These are phyloP conservation scores for Coemansia sp. DNA, from an alignment of 192 early-diverging fungal genomes.

Conservation along the genomic window DNA sequence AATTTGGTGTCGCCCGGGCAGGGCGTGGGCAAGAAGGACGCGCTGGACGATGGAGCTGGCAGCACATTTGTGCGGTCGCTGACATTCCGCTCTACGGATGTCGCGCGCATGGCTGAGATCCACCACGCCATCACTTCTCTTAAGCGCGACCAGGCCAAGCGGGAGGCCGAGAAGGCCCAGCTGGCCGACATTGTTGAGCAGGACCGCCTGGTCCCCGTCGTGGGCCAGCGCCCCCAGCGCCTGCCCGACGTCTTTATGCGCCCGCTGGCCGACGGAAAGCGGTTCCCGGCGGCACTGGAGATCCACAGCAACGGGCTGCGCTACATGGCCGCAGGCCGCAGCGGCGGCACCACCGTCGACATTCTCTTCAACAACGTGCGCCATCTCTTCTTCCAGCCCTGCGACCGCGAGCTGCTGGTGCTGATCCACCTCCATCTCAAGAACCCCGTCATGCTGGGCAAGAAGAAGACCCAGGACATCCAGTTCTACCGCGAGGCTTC, in stretches of 20 bases:
- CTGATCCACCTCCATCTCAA: constrained; percentile 93
- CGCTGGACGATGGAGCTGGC: constrained; percentile 81
- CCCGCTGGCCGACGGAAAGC: constrained; percentile 86
- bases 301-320: constrained; percentile 95
- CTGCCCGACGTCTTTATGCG: constrained; percentile 90
- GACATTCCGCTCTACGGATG: constrained; percentile 87
- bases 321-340: constrained; percentile 76
- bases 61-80: constrained; percentile 91
- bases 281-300: constrained; percentile 92
- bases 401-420: constrained; percentile 94
- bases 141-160: constrained; percentile 90
- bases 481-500: constrained; percentile 98
- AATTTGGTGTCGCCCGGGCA: constrained; percentile 96
- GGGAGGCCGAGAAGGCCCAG: constrained; percentile 91
- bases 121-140: constrained; percentile 82
- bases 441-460: constrained; percentile 96
- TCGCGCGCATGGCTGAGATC: constrained; percentile 76
- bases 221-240: constrained; percentile 69
- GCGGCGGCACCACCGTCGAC: constrained; percentile 78
- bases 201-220: constrained; percentile 77
- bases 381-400: constrained; percentile 98
- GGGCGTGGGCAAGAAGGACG: constrained; percentile 87
- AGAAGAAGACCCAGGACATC: constrained; percentile 96
- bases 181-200: constrained; percentile 96
- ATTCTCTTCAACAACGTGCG: constrained; percentile 97